phyloP scores from a whole-genome alignment of 192 early-diverging fungal genomes.

The Coemansia reversa region DNA sequence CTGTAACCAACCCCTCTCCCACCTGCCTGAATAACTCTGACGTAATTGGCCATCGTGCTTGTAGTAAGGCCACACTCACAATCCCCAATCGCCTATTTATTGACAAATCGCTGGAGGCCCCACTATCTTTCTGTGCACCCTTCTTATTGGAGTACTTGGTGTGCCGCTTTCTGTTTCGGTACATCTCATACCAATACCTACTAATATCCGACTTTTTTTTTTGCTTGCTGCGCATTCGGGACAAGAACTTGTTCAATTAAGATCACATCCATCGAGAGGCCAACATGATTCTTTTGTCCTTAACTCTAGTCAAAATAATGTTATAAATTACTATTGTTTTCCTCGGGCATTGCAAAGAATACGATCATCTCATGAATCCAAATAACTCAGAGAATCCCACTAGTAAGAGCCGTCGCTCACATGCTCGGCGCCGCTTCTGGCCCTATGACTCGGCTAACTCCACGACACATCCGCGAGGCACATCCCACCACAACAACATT shows the following conservation, averaged over 20 bases:
- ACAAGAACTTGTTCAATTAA: neutral
- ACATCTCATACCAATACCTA: neutral
- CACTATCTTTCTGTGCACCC: neutral
- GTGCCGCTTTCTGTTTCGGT: neutral
- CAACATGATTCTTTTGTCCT: neutral
- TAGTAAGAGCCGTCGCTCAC: neutral
- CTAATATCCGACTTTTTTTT: too few relatives aligned
- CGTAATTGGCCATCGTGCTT: neutral
- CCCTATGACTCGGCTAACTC: neutral
- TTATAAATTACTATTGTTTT: neutral
- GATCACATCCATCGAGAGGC: neutral
- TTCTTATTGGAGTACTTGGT: neutral
- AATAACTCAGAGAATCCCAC: neutral
- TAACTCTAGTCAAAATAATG: neutral
- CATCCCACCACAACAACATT: neutral
- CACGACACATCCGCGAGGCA: neutral
- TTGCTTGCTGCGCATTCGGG: too few relatives aligned
- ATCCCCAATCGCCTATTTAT: neutral
- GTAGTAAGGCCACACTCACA: neutral
- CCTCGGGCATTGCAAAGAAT: neutral
- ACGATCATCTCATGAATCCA: neutral
- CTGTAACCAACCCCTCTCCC: neutral
- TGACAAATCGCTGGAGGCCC: neutral
- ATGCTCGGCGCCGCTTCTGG: slow-evolving; percentile 6
- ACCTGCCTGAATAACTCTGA: neutral